Evolutionary conservation across 2,329 filamentous ascomycete genomes (phyloP).

Genomic region (Alternaria gaisen): DNA sequence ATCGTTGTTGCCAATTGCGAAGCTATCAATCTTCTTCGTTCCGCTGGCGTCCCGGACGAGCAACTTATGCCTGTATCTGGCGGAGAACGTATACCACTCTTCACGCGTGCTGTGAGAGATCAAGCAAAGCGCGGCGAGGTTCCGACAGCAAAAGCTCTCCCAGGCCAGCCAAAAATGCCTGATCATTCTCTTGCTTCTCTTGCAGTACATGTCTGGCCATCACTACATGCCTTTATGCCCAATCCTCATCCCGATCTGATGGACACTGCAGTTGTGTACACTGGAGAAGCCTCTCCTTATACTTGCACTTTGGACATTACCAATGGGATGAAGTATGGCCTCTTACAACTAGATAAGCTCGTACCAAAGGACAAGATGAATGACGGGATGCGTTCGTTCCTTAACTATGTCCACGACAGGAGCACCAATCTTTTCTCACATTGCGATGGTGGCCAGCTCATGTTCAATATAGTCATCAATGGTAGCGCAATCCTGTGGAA

Average conservation of each 20-base stretch:
- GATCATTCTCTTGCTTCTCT: not conserved
- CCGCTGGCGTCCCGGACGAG: conserved; percentile 10
- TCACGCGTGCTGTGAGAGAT: conserved; percentile 3
- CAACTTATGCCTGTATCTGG: conserved; percentile 11
- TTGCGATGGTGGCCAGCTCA: conserved; percentile 15
- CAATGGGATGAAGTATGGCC: conserved; percentile 9
- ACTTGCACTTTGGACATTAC: conserved; percentile 14
- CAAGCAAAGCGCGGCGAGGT: not conserved
- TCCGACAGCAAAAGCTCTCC: not conserved
- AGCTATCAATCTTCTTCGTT: conserved; percentile 9
- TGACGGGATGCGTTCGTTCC: conserved; percentile 9
- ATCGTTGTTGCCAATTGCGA: conserved; percentile 13
- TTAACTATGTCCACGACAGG: conserved; percentile 2
- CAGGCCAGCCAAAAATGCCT: not conserved
- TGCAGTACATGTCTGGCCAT: conserved; percentile 13
- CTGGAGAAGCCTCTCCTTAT: conserved; percentile 3
- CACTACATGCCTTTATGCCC: conserved; percentile 10
- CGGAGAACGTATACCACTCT: conserved; percentile 15
- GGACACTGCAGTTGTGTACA: conserved; percentile 7
- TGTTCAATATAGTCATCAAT: conserved; percentile 12
- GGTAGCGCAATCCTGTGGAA: conserved; percentile 3
- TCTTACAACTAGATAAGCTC: conserved; percentile 2
- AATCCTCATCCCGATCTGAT: not conserved
- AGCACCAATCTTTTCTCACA: conserved; percentile 1
- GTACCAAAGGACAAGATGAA: conserved; percentile 3